Percentiles rank a stretch among this genome's conserved stretches.
Conservation (phyloP, 805 yeast genomes). For the Sungouiella blattae region DNA sequence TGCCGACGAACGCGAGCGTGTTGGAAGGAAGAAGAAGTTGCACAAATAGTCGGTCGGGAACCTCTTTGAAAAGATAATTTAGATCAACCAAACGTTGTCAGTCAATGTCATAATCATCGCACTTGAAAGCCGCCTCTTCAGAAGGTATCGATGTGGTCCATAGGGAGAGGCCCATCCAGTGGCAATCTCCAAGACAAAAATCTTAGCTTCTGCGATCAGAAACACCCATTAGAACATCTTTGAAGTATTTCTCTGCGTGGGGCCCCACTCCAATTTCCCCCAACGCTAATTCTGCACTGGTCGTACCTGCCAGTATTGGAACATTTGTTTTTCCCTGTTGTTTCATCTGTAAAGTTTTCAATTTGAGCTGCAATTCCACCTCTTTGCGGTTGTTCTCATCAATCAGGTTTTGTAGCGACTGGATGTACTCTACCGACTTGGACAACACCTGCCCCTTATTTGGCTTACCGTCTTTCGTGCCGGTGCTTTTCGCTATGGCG, state of each 20-base stretch:
- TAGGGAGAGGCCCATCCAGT: too few relatives aligned
- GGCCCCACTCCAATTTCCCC: conserved; percentile 85
- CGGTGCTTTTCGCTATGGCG: conserved; percentile 24
- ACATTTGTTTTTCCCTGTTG: conserved; percentile 39
- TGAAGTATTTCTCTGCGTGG: conserved; percentile 43
- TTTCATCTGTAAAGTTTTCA: conserved; percentile 53
- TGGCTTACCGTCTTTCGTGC: conserved; percentile 81
- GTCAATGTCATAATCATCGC: too few relatives aligned
- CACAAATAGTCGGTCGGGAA: too few relatives aligned
- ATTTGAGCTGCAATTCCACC: conserved; percentile 62
- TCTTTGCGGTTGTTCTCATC: conserved; percentile 78
- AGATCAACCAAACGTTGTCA: too few relatives aligned
- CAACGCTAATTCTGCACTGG: conserved; percentile 76
- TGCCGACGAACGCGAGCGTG: conserved; percentile 53
- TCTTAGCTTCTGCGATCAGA: not conserved
- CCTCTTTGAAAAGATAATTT: too few relatives aligned
- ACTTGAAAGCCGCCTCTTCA: too few relatives aligned
- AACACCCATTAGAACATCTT: conserved; percentile 10
- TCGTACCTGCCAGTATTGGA: conserved; percentile 44
- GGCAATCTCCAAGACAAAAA: too few relatives aligned
- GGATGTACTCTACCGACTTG: conserved; percentile 71
- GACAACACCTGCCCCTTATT: conserved; percentile 79
- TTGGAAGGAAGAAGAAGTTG: too few relatives aligned
- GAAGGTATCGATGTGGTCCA: too few relatives aligned
- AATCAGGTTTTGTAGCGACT: conserved; percentile 62